Conservation (phyloP, 2,329 filamentous ascomycete species). For the Verticillium alfalfae region DNA sequence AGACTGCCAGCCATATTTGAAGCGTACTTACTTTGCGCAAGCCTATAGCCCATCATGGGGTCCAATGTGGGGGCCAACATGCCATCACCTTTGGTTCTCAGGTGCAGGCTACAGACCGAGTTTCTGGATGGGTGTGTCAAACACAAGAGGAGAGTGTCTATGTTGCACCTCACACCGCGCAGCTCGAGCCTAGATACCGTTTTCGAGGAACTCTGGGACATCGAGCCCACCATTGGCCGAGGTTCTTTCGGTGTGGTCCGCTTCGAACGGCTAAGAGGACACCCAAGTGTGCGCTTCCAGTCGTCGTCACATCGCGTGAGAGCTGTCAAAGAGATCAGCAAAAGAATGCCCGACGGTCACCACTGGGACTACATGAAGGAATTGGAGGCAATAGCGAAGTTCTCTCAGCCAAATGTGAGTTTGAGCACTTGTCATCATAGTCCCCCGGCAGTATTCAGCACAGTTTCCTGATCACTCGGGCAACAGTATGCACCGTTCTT, state of each 20-base stretch:
- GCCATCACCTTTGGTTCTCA: background rate
- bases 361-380: constrained; percentile 10
- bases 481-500: constrained; percentile 14
- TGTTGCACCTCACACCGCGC: background rate
- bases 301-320: constrained; percentile 4
- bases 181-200: constrained; percentile 4
- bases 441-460: no score
- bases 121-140: background rate
- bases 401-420: constrained; percentile 11
- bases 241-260: constrained; percentile 12
- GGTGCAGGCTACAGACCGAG: background rate
- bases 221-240: constrained; percentile 6
- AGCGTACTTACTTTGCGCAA: no score
- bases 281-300: background rate
- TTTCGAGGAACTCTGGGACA: constrained; percentile 10
- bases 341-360: background rate
- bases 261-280: constrained; percentile 5
- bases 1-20: no score
- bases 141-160: background rate
- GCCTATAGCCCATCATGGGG: background rate
- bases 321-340: constrained; percentile 13
- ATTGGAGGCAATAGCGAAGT: constrained; percentile 15
- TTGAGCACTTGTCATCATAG: no score
- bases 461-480: constrained; percentile 1
- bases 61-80: background rate